Evolutionary conservation across 441 rosid genomes (phyloP).

Genomic region (Brassica balearica): DNA sequence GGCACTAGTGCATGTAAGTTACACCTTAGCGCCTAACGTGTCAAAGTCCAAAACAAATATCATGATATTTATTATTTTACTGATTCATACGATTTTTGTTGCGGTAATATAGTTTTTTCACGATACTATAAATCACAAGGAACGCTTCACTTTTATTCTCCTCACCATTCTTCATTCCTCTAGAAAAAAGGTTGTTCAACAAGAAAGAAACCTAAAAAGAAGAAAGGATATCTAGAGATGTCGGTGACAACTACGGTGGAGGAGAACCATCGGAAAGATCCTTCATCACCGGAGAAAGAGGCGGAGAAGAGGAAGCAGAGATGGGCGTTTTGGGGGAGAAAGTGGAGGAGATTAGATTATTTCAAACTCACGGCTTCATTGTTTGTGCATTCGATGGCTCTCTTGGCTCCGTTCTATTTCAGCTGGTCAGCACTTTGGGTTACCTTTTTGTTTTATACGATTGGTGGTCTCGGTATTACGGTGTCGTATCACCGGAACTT

Average conservation of each 20-base stretch:
- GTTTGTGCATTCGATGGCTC: conserved; percentile 64
- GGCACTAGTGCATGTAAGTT: conserved; percentile 33
- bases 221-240: conserved; percentile 21
- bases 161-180: conserved; percentile 26
- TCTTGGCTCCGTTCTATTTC: conserved; percentile 79
- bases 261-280: conserved; percentile 50
- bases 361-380: conserved; percentile 54
- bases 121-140: conserved; percentile 33
- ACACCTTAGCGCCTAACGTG: conserved; percentile 35
- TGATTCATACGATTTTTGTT: conserved; percentile 29
- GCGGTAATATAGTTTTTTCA: neutral
- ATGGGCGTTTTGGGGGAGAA: conserved; percentile 57
- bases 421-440: conserved; percentile 76
- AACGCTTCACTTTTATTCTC: conserved; percentile 22
- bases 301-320: conserved; percentile 51
- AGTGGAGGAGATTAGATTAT: conserved; percentile 67
- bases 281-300: conserved; percentile 51
- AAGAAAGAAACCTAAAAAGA: conserved; percentile 6
- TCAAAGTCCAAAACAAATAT: conserved; percentile 26
- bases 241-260: conserved; percentile 46
- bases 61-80: conserved; percentile 39
- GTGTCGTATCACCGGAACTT: conserved; percentile 82
- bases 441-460: conserved; percentile 57
- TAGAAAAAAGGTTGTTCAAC: conserved; percentile 6
- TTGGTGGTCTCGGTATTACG: conserved; percentile 85